Conservation (phyloP, 768 basidiomycete genomes). For the Saitozyma podzolica region DNA sequence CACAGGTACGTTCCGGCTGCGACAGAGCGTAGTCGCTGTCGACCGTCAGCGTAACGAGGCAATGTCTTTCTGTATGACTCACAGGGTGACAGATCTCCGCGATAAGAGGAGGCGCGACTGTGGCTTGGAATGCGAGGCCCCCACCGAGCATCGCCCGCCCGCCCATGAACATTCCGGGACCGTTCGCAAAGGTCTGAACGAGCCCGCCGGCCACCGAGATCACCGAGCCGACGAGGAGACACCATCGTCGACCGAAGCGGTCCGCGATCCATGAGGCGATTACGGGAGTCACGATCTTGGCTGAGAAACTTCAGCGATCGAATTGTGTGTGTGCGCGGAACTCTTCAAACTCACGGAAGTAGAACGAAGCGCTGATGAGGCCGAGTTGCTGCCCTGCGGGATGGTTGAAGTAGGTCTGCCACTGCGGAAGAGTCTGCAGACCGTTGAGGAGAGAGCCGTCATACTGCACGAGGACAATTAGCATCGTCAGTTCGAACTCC, state of each 20-base stretch:
- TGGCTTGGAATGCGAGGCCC: slow-evolving; percentile 31
- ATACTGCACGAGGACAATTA: slow-evolving; percentile 6
- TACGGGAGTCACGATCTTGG: slow-evolving; percentile 13
- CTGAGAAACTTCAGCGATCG: slow-evolving; percentile 1
- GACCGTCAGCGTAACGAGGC: background rate
- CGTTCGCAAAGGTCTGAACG: slow-evolving; percentile 18
- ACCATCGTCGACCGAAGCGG: slow-evolving; percentile 10
- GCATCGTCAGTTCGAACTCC: background rate
- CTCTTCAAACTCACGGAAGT: slow-evolving; percentile 13
- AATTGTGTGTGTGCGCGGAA: background rate
- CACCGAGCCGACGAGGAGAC: slow-evolving; percentile 11
- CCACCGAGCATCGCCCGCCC: slow-evolving; percentile 56
- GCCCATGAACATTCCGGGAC: slow-evolving; percentile 30
- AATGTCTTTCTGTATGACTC: background rate
- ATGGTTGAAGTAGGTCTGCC: slow-evolving; percentile 27
- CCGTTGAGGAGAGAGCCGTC: slow-evolving; percentile 12
- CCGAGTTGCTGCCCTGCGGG: slow-evolving; percentile 31
- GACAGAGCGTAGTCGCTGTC: slow-evolving; percentile 1
- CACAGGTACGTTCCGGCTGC: slow-evolving; percentile 14
- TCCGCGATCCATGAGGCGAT: slow-evolving; percentile 9
- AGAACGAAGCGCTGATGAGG: slow-evolving; percentile 28
- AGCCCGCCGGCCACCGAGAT: slow-evolving; percentile 14
- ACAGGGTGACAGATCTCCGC: slow-evolving; percentile 28
- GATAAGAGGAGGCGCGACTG: slow-evolving; percentile 61
- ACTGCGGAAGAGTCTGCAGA: slow-evolving; percentile 5